A percentile compares a stretch with the other conserved stretches of the same genome.
phyloP scores from a whole-genome alignment of 208 protist genomes.

The Acanthamoeba royreba region DNA sequence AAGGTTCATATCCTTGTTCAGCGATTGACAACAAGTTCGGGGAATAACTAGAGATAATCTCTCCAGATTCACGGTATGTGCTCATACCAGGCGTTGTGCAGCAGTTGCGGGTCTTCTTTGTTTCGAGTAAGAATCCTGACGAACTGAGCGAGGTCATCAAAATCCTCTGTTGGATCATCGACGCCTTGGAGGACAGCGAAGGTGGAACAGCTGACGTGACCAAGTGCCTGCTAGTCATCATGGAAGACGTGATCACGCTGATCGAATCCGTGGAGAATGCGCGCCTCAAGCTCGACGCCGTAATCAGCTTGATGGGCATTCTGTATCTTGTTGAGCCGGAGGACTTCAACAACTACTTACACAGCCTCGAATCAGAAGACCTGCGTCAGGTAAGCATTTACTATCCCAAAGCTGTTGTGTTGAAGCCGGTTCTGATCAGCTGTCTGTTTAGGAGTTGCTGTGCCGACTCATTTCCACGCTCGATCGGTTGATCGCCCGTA shows the following conservation, averaged over 20 bases:
- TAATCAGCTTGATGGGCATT: constrained; percentile 41
- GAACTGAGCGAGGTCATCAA: background rate
- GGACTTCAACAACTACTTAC: background rate
- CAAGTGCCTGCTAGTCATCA: background rate
- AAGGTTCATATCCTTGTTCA: too few species aligned
- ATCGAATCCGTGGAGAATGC: background rate
- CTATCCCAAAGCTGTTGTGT: too few species aligned
- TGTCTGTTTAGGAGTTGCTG: background rate
- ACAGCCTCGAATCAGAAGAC: background rate
- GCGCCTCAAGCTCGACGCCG: background rate
- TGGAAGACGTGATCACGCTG: background rate
- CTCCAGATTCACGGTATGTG: background rate
- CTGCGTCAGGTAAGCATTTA: too few species aligned
- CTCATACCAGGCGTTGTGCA: background rate
- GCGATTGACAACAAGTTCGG: too few species aligned
- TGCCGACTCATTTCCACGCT: background rate
- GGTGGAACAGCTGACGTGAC: background rate
- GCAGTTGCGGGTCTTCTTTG: background rate
- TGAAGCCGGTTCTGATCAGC: too few species aligned
- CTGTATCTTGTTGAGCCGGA: constrained; percentile 23
- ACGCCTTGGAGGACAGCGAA: background rate
- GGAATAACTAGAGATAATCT: too few species aligned
- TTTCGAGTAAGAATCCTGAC: background rate
- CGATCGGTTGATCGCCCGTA: background rate
- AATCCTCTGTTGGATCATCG: background rate